Evolutionary conservation across 306 rosid species (phyloP).

Genomic region (Inga leiocalycina): DNA sequence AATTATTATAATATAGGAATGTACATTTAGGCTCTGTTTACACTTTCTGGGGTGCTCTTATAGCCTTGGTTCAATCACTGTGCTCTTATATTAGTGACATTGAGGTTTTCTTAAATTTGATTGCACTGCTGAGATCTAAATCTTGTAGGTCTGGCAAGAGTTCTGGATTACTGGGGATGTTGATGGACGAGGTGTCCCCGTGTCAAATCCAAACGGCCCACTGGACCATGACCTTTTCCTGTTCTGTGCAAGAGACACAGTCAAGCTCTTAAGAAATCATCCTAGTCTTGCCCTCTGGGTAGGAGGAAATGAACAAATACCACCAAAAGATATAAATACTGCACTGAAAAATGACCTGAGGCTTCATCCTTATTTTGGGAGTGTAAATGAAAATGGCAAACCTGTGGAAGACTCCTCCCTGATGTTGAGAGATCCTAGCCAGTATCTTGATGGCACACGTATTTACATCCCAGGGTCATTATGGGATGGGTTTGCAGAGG

Average conservation of each 20-base stretch:
- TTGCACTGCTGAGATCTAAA: slow-evolving; percentile 23
- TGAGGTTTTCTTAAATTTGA: slow-evolving; percentile 31
- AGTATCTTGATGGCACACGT: slow-evolving; percentile 91
- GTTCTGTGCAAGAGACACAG: slow-evolving; percentile 92
- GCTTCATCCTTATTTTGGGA: slow-evolving; percentile 74
- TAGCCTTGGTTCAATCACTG: slow-evolving; percentile 13
- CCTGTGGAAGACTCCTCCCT: slow-evolving; percentile 34
- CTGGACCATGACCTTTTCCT: slow-evolving; percentile 91
- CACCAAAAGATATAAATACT: slow-evolving; percentile 75
- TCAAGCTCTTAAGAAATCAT: slow-evolving; percentile 91
- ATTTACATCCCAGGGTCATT: slow-evolving; percentile 81
- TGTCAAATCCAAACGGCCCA: slow-evolving; percentile 88
- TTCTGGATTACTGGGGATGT: slow-evolving; percentile 98
- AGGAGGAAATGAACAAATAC: slow-evolving; percentile 96
- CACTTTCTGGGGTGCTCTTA: slow-evolving; percentile 22
- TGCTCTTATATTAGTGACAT: slow-evolving; percentile 2
- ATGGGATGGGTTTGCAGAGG: slow-evolving; percentile 98
- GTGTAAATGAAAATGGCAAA: slow-evolving; percentile 36
- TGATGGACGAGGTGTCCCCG: slow-evolving; percentile 86
- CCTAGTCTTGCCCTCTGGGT: slow-evolving; percentile 99
- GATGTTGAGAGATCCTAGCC: slow-evolving; percentile 62
- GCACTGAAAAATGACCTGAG: slow-evolving; percentile 71
- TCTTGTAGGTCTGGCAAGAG: slow-evolving; percentile 93
- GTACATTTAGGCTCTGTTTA: neutral
- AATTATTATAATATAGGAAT: neutral